Base-by-base conservation (phyloP, 495 filamentous ascomycete species). In the Talaromyces trachyspermus region DNA sequence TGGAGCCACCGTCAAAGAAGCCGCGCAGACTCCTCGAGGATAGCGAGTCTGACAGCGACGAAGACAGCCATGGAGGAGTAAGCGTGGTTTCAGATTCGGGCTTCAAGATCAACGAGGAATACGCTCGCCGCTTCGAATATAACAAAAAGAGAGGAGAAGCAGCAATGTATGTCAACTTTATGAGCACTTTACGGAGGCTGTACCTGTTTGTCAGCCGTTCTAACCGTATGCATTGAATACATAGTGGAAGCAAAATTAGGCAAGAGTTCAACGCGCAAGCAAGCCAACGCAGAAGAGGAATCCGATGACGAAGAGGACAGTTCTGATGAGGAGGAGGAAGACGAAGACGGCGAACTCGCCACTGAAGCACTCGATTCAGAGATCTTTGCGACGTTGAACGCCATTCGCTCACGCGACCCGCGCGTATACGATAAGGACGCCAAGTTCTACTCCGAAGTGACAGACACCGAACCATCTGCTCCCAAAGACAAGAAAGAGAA, bases 121-220 rank as follows among this genome's bases (percentile, higher is more conserved):
- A 84, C 61, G 92, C 92, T 46, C 78, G 79, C 54, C 73, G 88
- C 29, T 97, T 96, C 56, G 90, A 97, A 62, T 74, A 95, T 61
- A 98, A 98, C 69, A 95, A 96, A 71, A 92, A 91, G 69, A 79
- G 92, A 22, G 89, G 92, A 65, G 92, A 98, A 59, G 45, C 79
- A 85, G n/a, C 76, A 81, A 58, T 65, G 89, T 91, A 68, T 69
- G 81, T 74, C 44, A 49, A 47, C 39, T 29, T 46, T 47, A 15
- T 14, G 35, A 46, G n/a, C n/a, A n/a, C n/a, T n/a, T n/a, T n/a
- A n/a, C n/a, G 12, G 32, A 40, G 25, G 10, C 11, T 49, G 12
- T 12, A 7, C 36, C 12, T 19, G 49, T 52, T 26, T 30, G 12
- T 12, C 12, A 7, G 36, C 9, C 24, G 24, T 49, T 22, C 43